Base-by-base conservation (phyloP, 2,329 filamentous ascomycete species). In the Colletotrichum incanum region DNA sequence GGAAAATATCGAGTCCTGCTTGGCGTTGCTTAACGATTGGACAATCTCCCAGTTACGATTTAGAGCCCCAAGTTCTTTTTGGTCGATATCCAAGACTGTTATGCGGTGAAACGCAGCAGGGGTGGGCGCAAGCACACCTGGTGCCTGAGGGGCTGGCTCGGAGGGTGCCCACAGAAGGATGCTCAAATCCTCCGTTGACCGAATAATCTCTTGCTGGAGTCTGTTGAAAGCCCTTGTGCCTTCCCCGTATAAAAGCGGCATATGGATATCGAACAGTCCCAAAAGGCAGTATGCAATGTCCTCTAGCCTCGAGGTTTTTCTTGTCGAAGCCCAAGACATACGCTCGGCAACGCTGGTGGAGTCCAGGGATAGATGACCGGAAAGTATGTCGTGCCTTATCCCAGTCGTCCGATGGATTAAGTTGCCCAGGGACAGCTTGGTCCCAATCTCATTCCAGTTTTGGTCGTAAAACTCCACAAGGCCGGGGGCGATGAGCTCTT, bases 201-300 rank as follows among this genome's bases (percentile, higher is more conserved):
- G 63, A 16, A 74, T 49, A 3, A 74, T 73, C 23, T 74, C 71
- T 18, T 74, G 58, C 18, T 73, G 73, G 0, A 74, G 62, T 18
- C 71, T 59, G 14, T 60, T 41, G 23, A 73, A 74, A 1, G 72
- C 68, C 4, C 49, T 43, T 6, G 64, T 3, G 12, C 79, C 80
- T 58, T 82, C 79, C 4, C 79, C 79, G 18, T 81, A 81, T 0
- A 82, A 74, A 8, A 82, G 67, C 5, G 80, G 77, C 77, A 82
- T 82, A 50, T 79, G 77, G 50, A 82, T 80, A 61, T 78, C 74
- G 58, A 82, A 80, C 11, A 81, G 74, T 6, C 79, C 80, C 5
- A 81, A 65, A 5, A 81, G 74, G 56, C 77, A 82, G 55, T 81
- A 82, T 3, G 80, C 78, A 18, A 76, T 67, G 59, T 81, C 80